Conservation (phyloP, 371 early-diverging fungal genomes). For the Syncephalastrum monosporum region DNA sequence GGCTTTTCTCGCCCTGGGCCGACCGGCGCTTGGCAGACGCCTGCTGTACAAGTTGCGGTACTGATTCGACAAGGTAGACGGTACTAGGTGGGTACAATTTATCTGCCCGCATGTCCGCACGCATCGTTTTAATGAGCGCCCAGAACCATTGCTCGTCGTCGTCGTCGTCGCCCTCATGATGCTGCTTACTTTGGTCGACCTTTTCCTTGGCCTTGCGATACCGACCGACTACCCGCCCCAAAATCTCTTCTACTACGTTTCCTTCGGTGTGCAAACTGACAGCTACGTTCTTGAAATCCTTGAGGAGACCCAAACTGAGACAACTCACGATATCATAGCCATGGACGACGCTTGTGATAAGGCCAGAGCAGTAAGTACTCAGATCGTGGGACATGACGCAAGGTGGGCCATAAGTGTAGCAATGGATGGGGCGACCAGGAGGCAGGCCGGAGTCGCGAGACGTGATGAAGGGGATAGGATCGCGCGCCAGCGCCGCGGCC, state of each 20-base stretch:
- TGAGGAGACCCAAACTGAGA: constrained; percentile 69
- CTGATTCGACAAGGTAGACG: constrained; percentile 62
- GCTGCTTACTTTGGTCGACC: constrained; percentile 18
- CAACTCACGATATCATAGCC: constrained; percentile 72
- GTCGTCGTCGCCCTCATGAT: constrained; percentile 24
- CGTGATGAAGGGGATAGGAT: constrained; percentile 61
- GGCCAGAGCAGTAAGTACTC: constrained; percentile 64
- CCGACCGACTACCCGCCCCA: constrained; percentile 57
- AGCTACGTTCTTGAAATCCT: constrained; percentile 75
- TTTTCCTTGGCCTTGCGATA: constrained; percentile 21
- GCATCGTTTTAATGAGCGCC: constrained; percentile 77
- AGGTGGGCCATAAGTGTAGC: constrained; percentile 76
- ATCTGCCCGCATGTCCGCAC: constrained; percentile 77
- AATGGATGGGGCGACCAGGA: constrained; percentile 71
- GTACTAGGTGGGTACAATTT: constrained; percentile 81
- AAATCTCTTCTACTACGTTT: constrained; percentile 68
- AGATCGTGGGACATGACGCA: constrained; percentile 69
- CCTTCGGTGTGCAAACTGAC: constrained; percentile 65
- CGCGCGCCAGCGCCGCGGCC: constrained; percentile 23
- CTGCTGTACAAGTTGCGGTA: constrained; percentile 32
- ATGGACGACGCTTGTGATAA: constrained; percentile 76
- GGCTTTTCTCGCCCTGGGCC: constrained; percentile 1
- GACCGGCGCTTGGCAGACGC: constrained; percentile 11
- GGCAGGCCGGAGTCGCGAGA: constrained; percentile 65
- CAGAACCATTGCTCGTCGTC: constrained; percentile 77